A percentile compares a stretch with the other conserved stretches of the same genome.
Evolutionary conservation across 2,329 filamentous ascomycete genomes (phyloP).

Genomic region (Fusarium illudens): DNA sequence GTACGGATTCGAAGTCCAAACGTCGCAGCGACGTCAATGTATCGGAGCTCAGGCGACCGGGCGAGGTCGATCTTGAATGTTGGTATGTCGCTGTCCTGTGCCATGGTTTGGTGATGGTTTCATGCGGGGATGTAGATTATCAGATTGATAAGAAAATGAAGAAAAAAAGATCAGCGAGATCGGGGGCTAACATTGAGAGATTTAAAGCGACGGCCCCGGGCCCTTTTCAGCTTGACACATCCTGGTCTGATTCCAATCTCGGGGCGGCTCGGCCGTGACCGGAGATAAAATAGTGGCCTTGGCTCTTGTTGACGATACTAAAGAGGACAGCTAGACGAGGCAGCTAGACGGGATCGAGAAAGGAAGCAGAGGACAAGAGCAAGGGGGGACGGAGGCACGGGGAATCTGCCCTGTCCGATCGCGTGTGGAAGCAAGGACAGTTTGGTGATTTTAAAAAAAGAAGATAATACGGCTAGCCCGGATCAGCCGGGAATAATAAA

Average conservation of each 20-base stretch:
- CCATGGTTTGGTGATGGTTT: not conserved
- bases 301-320: not conserved
- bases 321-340: not conserved
- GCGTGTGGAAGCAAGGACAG: not conserved
- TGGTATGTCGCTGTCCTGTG: conserved; percentile 2
- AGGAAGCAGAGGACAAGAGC: not conserved
- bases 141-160: not conserved
- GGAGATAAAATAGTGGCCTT: not conserved
- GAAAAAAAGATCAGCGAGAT: not conserved
- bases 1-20: conserved; percentile 11
- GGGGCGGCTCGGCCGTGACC: not conserved
- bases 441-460: not conserved
- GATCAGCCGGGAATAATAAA: not conserved
- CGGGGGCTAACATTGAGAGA: not conserved
- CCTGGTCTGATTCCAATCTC: conserved; percentile 9
- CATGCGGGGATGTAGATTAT: not conserved
- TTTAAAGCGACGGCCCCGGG: not conserved
- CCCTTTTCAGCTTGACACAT: not conserved
- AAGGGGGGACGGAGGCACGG: not conserved
- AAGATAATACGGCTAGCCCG: not conserved
- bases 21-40: conserved; percentile 8
- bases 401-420: not conserved
- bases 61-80: conserved; percentile 16
- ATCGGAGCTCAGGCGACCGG: conserved; percentile 1
- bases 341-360: not conserved